Evolutionary conservation across 129 eudicot genomes (phyloP).

Genomic region (Chrysanthemum makinoi): DNA sequence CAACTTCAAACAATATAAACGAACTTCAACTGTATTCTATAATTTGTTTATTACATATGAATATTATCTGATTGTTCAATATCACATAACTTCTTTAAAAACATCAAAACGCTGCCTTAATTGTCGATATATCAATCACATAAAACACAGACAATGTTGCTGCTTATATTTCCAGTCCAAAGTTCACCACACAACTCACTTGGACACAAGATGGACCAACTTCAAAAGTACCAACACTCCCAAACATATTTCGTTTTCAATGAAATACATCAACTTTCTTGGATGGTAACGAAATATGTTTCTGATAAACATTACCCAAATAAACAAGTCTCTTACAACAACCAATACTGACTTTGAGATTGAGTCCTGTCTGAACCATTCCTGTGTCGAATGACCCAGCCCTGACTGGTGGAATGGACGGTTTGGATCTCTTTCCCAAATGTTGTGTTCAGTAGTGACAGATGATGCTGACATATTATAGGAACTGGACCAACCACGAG

Average conservation of each 20-base stretch:
- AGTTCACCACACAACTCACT: neutral
- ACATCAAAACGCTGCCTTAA: too few species aligned
- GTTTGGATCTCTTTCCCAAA: conserved; percentile 51
- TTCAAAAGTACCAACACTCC: conserved; percentile 12
- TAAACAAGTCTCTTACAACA: conserved; percentile 1
- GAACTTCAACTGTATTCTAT: too few species aligned
- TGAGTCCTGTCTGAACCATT: conserved; percentile 64
- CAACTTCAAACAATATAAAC: too few species aligned
- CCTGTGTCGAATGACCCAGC: conserved; percentile 43
- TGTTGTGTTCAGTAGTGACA: conserved; percentile 30
- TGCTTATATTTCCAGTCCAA: conserved; percentile 9
- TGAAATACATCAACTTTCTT: neutral
- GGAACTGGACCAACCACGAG: conserved; percentile 28
- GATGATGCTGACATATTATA: conserved; percentile 54
- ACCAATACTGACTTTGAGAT: conserved; percentile 47
- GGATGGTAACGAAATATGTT: neutral
- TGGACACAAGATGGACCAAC: conserved; percentile 5
- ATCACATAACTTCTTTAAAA: too few species aligned
- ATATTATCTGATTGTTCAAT: too few species aligned
- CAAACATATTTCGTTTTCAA: neutral
- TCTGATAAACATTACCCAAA: neutral
- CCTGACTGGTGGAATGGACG: conserved; percentile 39
- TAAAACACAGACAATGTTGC: neutral
- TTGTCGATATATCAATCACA: too few species aligned
- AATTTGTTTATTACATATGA: too few species aligned